Evolutionary conservation across 345 rosid genomes (phyloP).

Genomic region (Syzygium grande): DNA sequence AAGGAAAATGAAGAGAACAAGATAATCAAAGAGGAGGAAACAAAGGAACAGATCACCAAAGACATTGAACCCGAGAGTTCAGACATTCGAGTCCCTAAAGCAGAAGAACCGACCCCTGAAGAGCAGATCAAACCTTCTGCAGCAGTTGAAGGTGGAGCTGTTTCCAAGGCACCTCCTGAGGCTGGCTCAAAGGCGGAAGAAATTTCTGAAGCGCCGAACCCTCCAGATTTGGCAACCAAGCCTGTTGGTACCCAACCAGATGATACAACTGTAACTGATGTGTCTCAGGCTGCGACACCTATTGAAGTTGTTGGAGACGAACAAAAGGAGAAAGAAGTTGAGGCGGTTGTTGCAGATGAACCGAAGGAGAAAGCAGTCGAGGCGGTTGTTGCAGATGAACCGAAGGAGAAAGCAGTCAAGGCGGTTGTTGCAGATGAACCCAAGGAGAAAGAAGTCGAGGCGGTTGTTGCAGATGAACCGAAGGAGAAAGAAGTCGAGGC

Average conservation of each 20-base stretch:
- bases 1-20: conserved; percentile 9
- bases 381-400: background rate
- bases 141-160: background rate
- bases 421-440: background rate
- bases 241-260: background rate
- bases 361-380: background rate
- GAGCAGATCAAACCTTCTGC: conserved; percentile 4
- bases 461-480: background rate
- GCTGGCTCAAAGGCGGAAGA: background rate
- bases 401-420: background rate
- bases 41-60: conserved; percentile 2
- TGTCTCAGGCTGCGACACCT: background rate
- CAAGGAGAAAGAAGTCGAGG: background rate
- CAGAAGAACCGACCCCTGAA: background rate
- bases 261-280: background rate
- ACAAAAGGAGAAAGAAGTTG: background rate
- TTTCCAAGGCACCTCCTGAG: background rate
- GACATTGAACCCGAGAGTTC: background rate
- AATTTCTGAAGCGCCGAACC: background rate
- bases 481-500: background rate
- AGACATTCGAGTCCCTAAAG: background rate
- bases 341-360: background rate
- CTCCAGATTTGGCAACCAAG: background rate
- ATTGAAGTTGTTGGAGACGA: background rate
- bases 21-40: conserved; percentile 4